Conservation (phyloP, 139 green algal species). For the Penium margaritaceum region DNA sequence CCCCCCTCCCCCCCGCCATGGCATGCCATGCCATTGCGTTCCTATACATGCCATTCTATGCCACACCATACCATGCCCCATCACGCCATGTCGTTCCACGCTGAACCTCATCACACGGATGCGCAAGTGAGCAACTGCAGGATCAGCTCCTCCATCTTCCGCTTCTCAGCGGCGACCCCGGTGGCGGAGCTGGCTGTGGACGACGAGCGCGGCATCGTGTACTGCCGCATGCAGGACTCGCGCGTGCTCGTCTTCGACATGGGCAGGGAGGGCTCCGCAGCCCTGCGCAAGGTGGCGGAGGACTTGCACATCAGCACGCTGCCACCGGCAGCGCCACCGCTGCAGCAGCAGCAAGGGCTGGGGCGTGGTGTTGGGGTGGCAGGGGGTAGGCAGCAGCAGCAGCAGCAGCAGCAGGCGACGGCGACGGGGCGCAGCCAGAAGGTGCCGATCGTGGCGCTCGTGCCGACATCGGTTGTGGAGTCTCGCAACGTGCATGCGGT, state of each 20-base stretch:
- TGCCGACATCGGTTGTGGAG: conserved; percentile 57
- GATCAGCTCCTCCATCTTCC: conserved; percentile 56
- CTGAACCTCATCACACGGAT: too few relatives aligned
- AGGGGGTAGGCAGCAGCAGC: neutral
- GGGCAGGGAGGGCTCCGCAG: conserved; percentile 50
- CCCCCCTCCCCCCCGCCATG: too few relatives aligned
- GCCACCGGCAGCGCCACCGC: conserved; percentile 25
- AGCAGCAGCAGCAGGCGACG: conserved; percentile 14
- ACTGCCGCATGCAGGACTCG: conserved; percentile 61
- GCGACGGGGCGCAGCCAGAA: conserved; percentile 52
- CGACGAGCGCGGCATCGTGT: conserved; percentile 71
- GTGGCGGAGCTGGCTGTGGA: conserved; percentile 72
- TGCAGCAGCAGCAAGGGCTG: too few relatives aligned
- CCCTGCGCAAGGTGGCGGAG: conserved; percentile 61
- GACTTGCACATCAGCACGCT: conserved; percentile 56
- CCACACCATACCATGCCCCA: too few relatives aligned
- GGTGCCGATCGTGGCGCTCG: conserved; percentile 67
- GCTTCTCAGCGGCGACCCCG: conserved; percentile 46
- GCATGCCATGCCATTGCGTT: too few relatives aligned
- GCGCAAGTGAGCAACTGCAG: too few relatives aligned
- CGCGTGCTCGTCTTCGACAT: conserved; percentile 79
- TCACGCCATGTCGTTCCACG: too few relatives aligned
- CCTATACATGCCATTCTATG: too few relatives aligned
- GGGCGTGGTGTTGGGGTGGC: too few relatives aligned
- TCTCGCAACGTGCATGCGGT: conserved; percentile 70